Base-by-base conservation (phyloP, 2,329 filamentous ascomycete species). In the Cryphonectria parasitica region DNA sequence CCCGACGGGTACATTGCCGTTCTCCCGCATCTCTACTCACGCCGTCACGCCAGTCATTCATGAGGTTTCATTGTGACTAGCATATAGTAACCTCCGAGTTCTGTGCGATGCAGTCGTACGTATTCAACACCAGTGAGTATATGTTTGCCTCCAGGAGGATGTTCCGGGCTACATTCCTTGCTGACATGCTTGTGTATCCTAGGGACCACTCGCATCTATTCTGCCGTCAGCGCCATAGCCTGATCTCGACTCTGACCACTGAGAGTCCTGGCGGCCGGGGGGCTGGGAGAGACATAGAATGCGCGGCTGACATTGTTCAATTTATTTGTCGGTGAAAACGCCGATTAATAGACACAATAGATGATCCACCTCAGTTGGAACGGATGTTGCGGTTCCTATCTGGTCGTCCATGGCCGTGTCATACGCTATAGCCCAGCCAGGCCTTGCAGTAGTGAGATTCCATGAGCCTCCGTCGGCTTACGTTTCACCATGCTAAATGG, bases 341-440 rank as follows among this genome's bases (percentile, higher is more conserved):
- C 61, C 34, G 22, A 25, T 4, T 19, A 3, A 45, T 62, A 25
- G 61, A 64, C 61, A 31, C n/a, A 28, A 64, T 62, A 13, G 61
- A 58, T 34, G 54, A 8, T 58, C 13, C n/a, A 41, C 28, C 61
- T 68, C 54, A 34, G 61, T 64, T 62, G 66, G 69, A 58, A 61
- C 69, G 69, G 69, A 69, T 52, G 66, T 31, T 66, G 66, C 58
- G 36, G 45, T n/a, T 71, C 69, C 69, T 71, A 65, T 71, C 69
- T 71, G 36, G 41, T 28, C 34, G 11, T 28, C 36, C 54, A n/a
- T n/a, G 28, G 7, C 22, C 66, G 36, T 61, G 69, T 34, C 54
- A 25, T 31, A 11, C 8, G 36, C 13, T 22, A 66, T 19, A 28
- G 19, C 49, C 52, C 22, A 22, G 7, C n/a, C 45, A n/a, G 11